Conservation (phyloP, 495 filamentous ascomycete species). For the Hyaloscypha variabilis region DNA sequence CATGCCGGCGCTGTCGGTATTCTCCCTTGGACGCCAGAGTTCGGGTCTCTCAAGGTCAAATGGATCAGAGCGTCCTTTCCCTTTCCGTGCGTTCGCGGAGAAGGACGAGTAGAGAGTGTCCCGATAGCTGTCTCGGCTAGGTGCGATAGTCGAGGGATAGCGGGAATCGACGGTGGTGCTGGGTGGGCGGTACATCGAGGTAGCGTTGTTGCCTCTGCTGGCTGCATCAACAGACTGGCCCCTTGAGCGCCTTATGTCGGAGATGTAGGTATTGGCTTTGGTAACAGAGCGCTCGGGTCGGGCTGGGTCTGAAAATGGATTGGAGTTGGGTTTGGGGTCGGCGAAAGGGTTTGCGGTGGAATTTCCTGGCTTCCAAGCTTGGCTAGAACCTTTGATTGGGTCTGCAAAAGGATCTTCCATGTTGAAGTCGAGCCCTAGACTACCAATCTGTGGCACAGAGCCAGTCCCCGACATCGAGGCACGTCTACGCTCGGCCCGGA, state of each 20-base stretch:
- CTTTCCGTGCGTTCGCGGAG: slow-evolving; percentile 32
- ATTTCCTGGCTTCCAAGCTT: slow-evolving; percentile 6
- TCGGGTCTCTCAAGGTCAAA: slow-evolving; percentile 66
- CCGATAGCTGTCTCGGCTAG: slow-evolving; percentile 26
- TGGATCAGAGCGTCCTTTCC: slow-evolving; percentile 64
- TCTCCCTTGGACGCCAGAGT: slow-evolving; percentile 35
- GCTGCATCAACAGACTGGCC: slow-evolving; percentile 42
- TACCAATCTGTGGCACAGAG: slow-evolving; percentile 34
- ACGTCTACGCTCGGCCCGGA: slow-evolving; percentile 24
- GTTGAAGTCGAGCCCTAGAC: slow-evolving; percentile 41
- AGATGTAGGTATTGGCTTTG: slow-evolving; percentile 43
- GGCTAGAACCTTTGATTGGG: slow-evolving; percentile 21
- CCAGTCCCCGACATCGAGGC: slow-evolving; percentile 14
- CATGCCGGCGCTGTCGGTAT: slow-evolving; percentile 14
- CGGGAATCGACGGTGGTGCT: slow-evolving; percentile 17
- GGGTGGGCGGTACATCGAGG: slow-evolving; percentile 27
- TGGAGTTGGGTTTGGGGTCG: slow-evolving; percentile 44
- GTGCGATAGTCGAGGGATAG: slow-evolving; percentile 29
- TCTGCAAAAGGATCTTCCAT: slow-evolving; percentile 45
- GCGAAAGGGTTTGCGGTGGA: slow-evolving; percentile 43
- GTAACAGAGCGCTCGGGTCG: slow-evolving; percentile 23
- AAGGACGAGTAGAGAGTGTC: slow-evolving; percentile 33
- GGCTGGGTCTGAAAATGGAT: slow-evolving; percentile 48
- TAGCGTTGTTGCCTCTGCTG: slow-evolving; percentile 28
- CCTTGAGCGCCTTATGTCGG: slow-evolving; percentile 46